Percentiles rank a stretch among this genome's conserved stretches.
Evolutionary conservation across 1,139 yeast species (phyloP).

Genomic region (Blastobotrys aristatus): DNA sequence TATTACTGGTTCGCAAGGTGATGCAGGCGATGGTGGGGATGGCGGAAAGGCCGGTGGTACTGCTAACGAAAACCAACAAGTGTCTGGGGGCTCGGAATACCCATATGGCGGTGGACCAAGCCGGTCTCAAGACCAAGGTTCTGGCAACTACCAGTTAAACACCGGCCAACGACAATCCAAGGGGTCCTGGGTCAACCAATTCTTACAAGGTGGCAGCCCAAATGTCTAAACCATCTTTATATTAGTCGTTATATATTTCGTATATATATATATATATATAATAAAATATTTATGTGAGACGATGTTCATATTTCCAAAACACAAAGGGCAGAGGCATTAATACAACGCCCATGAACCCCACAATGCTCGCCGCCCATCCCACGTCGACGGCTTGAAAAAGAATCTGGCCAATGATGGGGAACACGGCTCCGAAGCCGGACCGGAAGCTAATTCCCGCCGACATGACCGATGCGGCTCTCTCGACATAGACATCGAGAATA

Average conservation of each 20-base stretch:
- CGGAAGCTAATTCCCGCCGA: slow-evolving; percentile 74
- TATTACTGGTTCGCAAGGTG: background rate
- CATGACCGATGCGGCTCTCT: slow-evolving; percentile 71
- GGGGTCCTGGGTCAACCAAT: too few relatives aligned
- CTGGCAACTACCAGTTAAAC: too few relatives aligned
- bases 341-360: slow-evolving; percentile 4
- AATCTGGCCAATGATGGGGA: slow-evolving; percentile 64
- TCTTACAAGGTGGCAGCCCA: too few relatives aligned
- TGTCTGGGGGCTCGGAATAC: background rate
- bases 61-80: background rate
- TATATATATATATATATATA: too few relatives aligned
- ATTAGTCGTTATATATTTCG: too few relatives aligned
- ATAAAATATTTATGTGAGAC: too few relatives aligned
- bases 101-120: background rate
- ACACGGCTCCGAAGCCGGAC: slow-evolving; percentile 64
- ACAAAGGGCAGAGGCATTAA: slow-evolving; percentile 7
- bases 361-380: slow-evolving; percentile 18
- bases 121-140: too few relatives aligned
- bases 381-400: slow-evolving; percentile 45
- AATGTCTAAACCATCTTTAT: too few relatives aligned
- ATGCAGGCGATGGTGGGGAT: background rate
- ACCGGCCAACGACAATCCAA: too few relatives aligned
- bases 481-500: slow-evolving; percentile 56
- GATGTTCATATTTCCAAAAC: slow-evolving; percentile 17
- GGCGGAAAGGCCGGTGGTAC: slow-evolving; percentile 3